Evolutionary conservation across 176 grass and related monocot genomes (phyloP).

Genomic region (Carex myosuroides): DNA sequence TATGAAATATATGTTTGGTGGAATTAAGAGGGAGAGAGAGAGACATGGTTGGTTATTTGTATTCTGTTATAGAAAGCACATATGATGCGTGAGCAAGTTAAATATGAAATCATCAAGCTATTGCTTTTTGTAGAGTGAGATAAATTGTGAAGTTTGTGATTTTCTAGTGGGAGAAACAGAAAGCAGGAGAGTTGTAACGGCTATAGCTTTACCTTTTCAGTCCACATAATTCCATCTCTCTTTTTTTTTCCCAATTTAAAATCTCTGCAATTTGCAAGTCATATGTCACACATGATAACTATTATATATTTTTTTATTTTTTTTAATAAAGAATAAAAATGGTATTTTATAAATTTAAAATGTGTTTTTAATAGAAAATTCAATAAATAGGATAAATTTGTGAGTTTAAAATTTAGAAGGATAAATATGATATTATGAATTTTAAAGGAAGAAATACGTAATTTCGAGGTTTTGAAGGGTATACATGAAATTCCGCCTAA

Average conservation of each 20-base stretch:
- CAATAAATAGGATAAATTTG: too few species aligned
- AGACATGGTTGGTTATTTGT: not conserved
- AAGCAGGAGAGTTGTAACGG: not conserved
- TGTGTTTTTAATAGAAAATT: too few species aligned
- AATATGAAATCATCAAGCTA: conserved; percentile 4
- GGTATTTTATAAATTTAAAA: too few species aligned
- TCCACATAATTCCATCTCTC: not conserved
- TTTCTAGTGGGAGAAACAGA: not conserved
- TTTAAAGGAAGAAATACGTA: too few species aligned
- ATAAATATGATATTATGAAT: too few species aligned
- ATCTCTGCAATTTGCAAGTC: not conserved
- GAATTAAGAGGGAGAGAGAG: not conserved
- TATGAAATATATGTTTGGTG: not conserved
- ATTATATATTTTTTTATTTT: not conserved
- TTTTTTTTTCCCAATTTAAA: not conserved
- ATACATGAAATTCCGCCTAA: too few species aligned
- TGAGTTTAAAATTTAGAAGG: too few species aligned
- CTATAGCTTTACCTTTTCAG: not conserved
- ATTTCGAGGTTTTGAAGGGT: too few species aligned
- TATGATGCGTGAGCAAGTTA: conserved; percentile 12
- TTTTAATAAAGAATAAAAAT: too few species aligned
- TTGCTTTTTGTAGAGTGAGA: conserved; percentile 2
- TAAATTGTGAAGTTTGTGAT: conserved; percentile 1
- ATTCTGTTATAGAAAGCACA: not conserved
- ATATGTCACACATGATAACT: not conserved